Evolutionary conservation across 495 filamentous ascomycete genomes (phyloP).

Genomic region (Achaetomiella virescens): DNA sequence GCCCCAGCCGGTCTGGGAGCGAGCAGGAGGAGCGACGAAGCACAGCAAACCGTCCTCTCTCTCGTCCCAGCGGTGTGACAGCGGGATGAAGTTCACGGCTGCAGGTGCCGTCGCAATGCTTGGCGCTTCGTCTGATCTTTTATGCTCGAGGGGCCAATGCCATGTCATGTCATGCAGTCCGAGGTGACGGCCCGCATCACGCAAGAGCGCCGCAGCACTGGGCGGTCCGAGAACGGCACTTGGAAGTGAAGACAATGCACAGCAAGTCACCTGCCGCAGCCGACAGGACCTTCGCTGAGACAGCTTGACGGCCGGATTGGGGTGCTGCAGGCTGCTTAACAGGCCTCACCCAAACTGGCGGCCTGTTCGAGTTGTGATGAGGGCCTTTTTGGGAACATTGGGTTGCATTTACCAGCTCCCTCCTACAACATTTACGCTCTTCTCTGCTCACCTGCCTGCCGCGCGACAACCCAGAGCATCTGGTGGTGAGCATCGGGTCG

Average conservation of each 20-base stretch:
- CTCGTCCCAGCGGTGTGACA: neutral
- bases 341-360: constrained; percentile 18
- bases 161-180: constrained; percentile 2
- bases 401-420: constrained; percentile 21
- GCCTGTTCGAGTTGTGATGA: constrained; percentile 5
- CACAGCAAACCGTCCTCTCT: neutral
- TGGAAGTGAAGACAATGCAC: neutral
- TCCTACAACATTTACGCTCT: neutral
- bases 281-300: too few relatives aligned
- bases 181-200: constrained; percentile 9
- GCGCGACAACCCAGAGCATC: constrained; percentile 1
- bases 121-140: constrained; percentile 22
- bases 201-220: constrained; percentile 9
- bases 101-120: neutral
- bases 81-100: too few relatives aligned
- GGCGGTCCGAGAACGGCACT: neutral
- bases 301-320: neutral
- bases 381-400: constrained; percentile 5
- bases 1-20: too few relatives aligned
- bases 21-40: too few relatives aligned
- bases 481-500: constrained; percentile 13
- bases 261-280: too few relatives aligned
- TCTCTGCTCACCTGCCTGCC: neutral
- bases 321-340: constrained; percentile 22
- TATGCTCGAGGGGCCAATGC: constrained; percentile 1